Evolutionary conservation across 352 stramenopile species (phyloP).

Genomic region (Saprolegnia diclina): DNA sequence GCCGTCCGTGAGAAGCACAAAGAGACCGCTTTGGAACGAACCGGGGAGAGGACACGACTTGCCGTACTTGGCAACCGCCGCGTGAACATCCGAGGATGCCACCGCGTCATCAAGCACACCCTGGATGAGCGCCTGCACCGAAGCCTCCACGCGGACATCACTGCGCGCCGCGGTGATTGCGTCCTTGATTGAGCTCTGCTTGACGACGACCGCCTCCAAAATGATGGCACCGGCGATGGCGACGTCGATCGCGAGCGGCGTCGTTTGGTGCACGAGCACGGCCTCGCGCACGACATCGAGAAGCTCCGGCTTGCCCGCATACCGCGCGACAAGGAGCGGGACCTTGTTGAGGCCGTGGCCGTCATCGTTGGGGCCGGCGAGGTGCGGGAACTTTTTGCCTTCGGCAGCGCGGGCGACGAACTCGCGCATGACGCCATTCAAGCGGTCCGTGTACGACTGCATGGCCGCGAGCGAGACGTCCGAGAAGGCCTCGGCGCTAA

Average conservation of each 20-base stretch:
- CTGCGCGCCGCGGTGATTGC: constrained; percentile 37
- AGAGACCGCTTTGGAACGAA: constrained; percentile 50
- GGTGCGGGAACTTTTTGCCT: constrained; percentile 45
- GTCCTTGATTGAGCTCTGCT: constrained; percentile 30
- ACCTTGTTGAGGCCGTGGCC: constrained; percentile 55
- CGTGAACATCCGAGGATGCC: constrained; percentile 39
- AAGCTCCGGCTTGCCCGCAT: constrained; percentile 38
- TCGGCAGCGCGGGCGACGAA: constrained; percentile 60
- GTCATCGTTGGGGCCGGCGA: constrained; percentile 50
- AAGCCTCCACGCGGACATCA: constrained; percentile 36
- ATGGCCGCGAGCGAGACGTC: constrained; percentile 42
- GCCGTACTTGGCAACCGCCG: constrained; percentile 45
- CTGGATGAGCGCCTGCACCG: constrained; percentile 36
- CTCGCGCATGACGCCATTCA: constrained; percentile 66
- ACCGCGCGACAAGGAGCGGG: constrained; percentile 48
- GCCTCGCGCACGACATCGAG: constrained; percentile 45
- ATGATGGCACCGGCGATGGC: constrained; percentile 48
- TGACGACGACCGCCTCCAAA: constrained; percentile 45
- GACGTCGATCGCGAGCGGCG: constrained; percentile 40
- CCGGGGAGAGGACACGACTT: constrained; percentile 55
- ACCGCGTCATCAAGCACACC: constrained; percentile 43
- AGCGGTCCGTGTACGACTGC: constrained; percentile 49
- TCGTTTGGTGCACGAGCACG: constrained; percentile 52
- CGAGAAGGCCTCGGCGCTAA: constrained; percentile 39
- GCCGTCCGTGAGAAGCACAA: constrained; percentile 43